phyloP scores from a whole-genome alignment of 2,329 filamentous ascomycete genomes.

The Acrodontium crateriforme region DNA sequence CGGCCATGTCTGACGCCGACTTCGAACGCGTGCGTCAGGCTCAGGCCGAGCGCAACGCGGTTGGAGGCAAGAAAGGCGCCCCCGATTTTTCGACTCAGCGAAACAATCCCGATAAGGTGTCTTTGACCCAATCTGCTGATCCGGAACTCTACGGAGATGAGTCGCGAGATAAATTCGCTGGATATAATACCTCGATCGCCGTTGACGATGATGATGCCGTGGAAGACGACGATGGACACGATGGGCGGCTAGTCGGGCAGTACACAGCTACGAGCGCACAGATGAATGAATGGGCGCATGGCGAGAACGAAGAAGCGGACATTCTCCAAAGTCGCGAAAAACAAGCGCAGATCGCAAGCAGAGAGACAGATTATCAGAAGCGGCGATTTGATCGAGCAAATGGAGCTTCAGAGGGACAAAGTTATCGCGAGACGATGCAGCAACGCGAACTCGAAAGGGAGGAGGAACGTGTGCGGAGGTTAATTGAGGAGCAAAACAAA shows the following conservation, averaged over 20 bases:
- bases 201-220: slow-evolving; percentile 65
- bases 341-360: slow-evolving; percentile 77
- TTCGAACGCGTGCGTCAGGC: slow-evolving; percentile 78
- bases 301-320: slow-evolving; percentile 86
- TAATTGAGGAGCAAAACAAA: slow-evolving; percentile 65
- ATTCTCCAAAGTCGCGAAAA: slow-evolving; percentile 75
- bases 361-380: slow-evolving; percentile 96
- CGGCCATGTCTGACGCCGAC: slow-evolving; percentile 45
- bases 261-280: slow-evolving; percentile 88
- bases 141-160: slow-evolving; percentile 69
- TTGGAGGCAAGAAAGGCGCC: slow-evolving; percentile 60
- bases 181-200: slow-evolving; percentile 83
- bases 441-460: slow-evolving; percentile 82
- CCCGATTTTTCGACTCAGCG: slow-evolving; percentile 66
- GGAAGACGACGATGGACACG: slow-evolving; percentile 56
- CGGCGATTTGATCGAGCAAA: slow-evolving; percentile 85
- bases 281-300: slow-evolving; percentile 85
- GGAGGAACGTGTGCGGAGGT: slow-evolving; percentile 69
- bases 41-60: slow-evolving; percentile 82
- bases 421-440: slow-evolving; percentile 84
- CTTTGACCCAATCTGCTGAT: slow-evolving; percentile 79
- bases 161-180: slow-evolving; percentile 65
- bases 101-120: slow-evolving; percentile 79
- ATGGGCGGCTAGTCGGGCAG: slow-evolving; percentile 68
- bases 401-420: slow-evolving; percentile 55